Conservation (phyloP, 495 filamentous ascomycete species). For the Aspergillus haitiensis region DNA sequence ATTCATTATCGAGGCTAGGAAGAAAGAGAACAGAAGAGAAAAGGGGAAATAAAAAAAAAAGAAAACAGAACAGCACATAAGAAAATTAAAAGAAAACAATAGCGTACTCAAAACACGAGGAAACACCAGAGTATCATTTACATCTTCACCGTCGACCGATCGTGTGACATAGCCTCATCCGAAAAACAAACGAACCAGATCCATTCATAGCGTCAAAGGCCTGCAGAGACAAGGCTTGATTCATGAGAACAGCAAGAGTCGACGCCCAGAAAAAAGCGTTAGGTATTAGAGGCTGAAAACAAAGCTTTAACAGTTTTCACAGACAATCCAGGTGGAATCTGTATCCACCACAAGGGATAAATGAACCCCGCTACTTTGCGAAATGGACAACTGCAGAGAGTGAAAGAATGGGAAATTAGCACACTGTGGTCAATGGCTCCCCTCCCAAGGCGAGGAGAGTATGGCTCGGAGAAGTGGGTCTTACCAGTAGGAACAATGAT, state of each 20-base stretch:
- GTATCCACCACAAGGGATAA: slow-evolving; percentile 35
- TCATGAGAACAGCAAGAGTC: slow-evolving; percentile 40
- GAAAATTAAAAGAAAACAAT: slow-evolving; percentile 26
- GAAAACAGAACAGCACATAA: slow-evolving; percentile 13
- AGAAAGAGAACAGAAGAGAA: slow-evolving; percentile 3
- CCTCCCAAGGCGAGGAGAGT: slow-evolving; percentile 3
- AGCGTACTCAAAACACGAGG: slow-evolving; percentile 40
- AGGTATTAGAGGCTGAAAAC: slow-evolving; percentile 49
- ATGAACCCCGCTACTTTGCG: slow-evolving; percentile 31
- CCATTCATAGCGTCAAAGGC: slow-evolving; percentile 36
- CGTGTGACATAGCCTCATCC: slow-evolving; percentile 30
- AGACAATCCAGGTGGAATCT: slow-evolving; percentile 34
- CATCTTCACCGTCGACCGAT: slow-evolving; percentile 43
- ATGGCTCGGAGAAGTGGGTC: slow-evolving; percentile 18
- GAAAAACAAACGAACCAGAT: slow-evolving; percentile 19
- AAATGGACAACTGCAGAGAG: slow-evolving; percentile 32
- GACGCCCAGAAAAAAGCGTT: slow-evolving; percentile 42
- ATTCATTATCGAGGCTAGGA: slow-evolving; percentile 22
- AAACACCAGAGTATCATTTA: slow-evolving; percentile 50
- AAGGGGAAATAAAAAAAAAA: slow-evolving; percentile 12
- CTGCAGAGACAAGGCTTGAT: slow-evolving; percentile 38
- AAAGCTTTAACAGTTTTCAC: slow-evolving; percentile 37
- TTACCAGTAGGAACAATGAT: slow-evolving; percentile 90
- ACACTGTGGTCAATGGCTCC: slow-evolving; percentile 22
- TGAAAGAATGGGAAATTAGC: neutral